Evolutionary conservation across 225 moss, liverwort and hornwort species (phyloP).

Genomic region (Climacium dendroides): DNA sequence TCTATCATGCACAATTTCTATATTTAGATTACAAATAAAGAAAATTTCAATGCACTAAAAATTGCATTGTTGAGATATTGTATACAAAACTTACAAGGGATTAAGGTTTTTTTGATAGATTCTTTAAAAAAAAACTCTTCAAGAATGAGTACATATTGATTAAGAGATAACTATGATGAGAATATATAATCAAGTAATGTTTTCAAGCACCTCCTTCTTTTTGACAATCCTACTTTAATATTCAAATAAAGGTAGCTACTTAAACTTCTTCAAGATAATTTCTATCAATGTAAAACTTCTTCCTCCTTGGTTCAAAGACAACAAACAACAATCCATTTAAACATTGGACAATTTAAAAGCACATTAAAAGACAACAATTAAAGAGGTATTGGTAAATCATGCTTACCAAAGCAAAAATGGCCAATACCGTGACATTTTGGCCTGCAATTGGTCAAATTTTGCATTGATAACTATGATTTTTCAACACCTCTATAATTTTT

Average conservation of each 20-base stretch:
- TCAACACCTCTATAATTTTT: background rate
- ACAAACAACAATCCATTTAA: background rate
- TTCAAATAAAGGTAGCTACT: background rate
- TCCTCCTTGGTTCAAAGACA: accelerated
- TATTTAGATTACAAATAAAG: background rate
- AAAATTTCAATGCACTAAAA: background rate
- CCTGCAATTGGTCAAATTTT: background rate
- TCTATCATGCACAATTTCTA: accelerated
- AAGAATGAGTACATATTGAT: background rate
- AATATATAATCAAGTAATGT: background rate
- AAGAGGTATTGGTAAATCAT: background rate
- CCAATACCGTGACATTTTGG: accelerated
- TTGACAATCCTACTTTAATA: no score
- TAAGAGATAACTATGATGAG: no score
- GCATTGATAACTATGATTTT: no score
- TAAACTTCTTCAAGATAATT: background rate
- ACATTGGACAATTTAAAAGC: background rate
- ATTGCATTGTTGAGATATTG: background rate
- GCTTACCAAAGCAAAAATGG: background rate
- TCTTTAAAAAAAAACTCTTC: background rate
- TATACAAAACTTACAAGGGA: accelerated
- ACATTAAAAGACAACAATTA: background rate
- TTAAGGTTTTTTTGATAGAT: no score
- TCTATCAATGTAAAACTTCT: background rate
- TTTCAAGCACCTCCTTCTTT: background rate